Evolutionary conservation across 2,329 filamentous ascomycete genomes (phyloP).

Genomic region (Aspergillus neoniger): DNA sequence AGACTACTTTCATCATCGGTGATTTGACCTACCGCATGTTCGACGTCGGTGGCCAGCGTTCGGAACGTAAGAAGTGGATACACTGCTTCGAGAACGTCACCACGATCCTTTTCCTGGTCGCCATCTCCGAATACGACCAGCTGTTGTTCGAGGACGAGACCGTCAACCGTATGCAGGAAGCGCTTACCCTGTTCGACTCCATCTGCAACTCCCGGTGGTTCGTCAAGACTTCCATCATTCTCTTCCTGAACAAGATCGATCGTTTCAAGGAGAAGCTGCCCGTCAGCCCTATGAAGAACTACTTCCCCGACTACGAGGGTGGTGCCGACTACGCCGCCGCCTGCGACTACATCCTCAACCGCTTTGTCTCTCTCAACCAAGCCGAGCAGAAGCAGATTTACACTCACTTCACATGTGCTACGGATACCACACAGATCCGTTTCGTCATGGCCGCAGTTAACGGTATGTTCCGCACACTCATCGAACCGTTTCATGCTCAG

Average conservation of each 20-base stretch:
- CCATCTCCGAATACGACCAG: slow-evolving; percentile 97
- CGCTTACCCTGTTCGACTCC: slow-evolving; percentile 69
- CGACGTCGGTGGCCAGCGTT: slow-evolving; percentile 92
- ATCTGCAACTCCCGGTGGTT: slow-evolving; percentile 75
- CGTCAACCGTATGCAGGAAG: slow-evolving; percentile 76
- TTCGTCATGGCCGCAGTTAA: slow-evolving; percentile 99
- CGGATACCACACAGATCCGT: slow-evolving; percentile 96
- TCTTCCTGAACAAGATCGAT: slow-evolving; percentile 76
- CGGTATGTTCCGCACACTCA: slow-evolving; percentile 61
- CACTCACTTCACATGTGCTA: slow-evolving; percentile 98
- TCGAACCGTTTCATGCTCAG: background rate
- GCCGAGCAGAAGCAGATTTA: slow-evolving; percentile 99
- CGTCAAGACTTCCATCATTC: slow-evolving; percentile 70
- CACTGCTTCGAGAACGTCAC: slow-evolving; percentile 99
- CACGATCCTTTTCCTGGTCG: slow-evolving; percentile 92
- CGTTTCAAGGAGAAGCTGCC: slow-evolving; percentile 74
- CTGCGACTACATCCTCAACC: slow-evolving; percentile 98
- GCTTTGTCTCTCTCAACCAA: slow-evolving; percentile 97
- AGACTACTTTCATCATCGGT: slow-evolving; percentile 93
- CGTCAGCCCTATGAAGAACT: slow-evolving; percentile 73
- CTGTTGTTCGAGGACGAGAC: slow-evolving; percentile 95
- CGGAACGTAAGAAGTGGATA: slow-evolving; percentile 98
- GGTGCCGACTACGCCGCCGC: slow-evolving; percentile 93
- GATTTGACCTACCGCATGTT: slow-evolving; percentile 97
- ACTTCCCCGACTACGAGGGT: slow-evolving; percentile 78